Evolutionary conservation across 106 monocot genomes (phyloP).

Genomic region (Dendrobium huoshanense): DNA sequence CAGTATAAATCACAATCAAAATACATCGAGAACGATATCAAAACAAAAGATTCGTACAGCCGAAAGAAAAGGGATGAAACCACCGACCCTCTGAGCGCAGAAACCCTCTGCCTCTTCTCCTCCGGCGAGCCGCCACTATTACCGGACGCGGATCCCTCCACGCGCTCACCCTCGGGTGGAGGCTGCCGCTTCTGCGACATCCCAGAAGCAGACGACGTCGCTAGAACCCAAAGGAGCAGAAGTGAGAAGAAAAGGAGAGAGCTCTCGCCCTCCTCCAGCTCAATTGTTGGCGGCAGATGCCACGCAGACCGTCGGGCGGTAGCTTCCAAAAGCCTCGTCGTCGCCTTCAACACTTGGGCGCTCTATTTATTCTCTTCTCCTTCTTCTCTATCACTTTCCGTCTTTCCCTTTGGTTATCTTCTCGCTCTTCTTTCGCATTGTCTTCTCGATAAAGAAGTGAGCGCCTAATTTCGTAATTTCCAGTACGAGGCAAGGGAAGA

Average conservation of each 20-base stretch:
- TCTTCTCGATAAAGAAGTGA: not conserved
- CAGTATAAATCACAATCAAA: not conserved
- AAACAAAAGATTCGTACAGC: not conserved
- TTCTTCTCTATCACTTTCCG: not conserved
- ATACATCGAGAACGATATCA: not conserved
- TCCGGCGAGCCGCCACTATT: conserved; percentile 1
- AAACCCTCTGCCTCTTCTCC: conserved; percentile 24
- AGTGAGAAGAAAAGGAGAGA: not conserved
- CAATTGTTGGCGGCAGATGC: not conserved
- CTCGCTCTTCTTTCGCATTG: not conserved
- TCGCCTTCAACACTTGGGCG: not conserved
- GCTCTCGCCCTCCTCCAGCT: not conserved
- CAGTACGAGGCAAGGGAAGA: not conserved
- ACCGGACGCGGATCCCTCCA: not conserved
- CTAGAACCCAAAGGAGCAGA: not conserved
- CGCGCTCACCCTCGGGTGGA: conserved; percentile 10
- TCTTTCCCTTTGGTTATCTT: not conserved
- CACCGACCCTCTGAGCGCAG: conserved; percentile 12
- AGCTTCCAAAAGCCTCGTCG: conserved; percentile 1
- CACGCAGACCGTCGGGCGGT: not conserved
- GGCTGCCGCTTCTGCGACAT: conserved; percentile 40
- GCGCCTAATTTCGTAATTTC: not conserved
- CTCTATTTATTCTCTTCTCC: not conserved
- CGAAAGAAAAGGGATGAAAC: not conserved
- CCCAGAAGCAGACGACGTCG: not conserved